Base-by-base conservation (phyloP, 371 early-diverging fungal species). In the Rhizopus microsporus region DNA sequence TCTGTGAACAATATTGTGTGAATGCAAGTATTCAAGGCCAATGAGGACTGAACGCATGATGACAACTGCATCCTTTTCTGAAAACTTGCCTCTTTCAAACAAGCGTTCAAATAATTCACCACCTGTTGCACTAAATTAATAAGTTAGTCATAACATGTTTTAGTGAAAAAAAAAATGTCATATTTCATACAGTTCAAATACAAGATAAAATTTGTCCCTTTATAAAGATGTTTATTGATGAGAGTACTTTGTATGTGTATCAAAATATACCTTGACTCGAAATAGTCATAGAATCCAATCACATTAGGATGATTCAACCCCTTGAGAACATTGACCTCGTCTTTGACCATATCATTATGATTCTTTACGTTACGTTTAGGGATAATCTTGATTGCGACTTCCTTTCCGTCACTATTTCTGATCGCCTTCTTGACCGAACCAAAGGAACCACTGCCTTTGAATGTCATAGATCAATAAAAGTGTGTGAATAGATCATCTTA, bases 31-130 rank as follows among this genome's bases (percentile, higher is more conserved):
- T 38, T 78, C 79, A 3, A 90, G 57, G 0, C 87, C 91, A 34
- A 46, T 50, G 37, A 92, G 60, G 23, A 88, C 79, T 12, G 83
- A 82, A 52, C 75, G 76, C 55, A 94, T 81, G 13, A 91, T 69
- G 9, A 60, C 59, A 8, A 86, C 83, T 0, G 94, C 94, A 63
- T 96, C 95, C 37, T 82, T 81, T 63, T 96, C 97, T 2, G 93
- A 87, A 56, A 93, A 94, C 54, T 81, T 82, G 4, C 95, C 97
- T 32, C 85, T 82, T 35, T 88, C 85, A 61, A 89, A 80, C 45
- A 96, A 88, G 50, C 89, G 84, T 47, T 94, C 91, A 72, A 96
- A 95, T 48, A 96, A 78, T 72, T 95, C 95, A 34, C 95, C 95
- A 37, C 95, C 96, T 43, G 85, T 82, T 30, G 86, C 89, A 16